Evolutionary conservation across 2,329 filamentous ascomycete genomes (phyloP).

Genomic region (Calonectria multiphialidica): DNA sequence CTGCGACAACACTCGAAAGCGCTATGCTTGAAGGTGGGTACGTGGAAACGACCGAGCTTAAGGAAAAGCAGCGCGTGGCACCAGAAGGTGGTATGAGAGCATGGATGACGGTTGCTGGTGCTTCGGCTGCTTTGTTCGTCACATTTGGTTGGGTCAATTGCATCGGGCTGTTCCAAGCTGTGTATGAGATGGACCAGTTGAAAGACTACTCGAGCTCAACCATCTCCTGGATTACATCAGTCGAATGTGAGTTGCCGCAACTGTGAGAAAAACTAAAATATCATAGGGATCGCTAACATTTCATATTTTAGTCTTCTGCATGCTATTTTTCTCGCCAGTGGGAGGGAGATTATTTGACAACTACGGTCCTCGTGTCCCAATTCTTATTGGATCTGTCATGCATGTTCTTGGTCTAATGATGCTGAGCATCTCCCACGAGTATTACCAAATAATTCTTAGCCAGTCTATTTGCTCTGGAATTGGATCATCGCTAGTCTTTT

Average conservation of each 20-base stretch:
- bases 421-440: slow-evolving; percentile 56
- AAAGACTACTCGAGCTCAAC: slow-evolving; percentile 56
- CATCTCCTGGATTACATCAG: slow-evolving; percentile 63
- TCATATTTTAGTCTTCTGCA: slow-evolving; percentile 35
- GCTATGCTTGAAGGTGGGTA: slow-evolving; percentile 29
- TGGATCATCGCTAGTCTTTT: slow-evolving; percentile 31
- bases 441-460: slow-evolving; percentile 47
- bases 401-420: slow-evolving; percentile 71
- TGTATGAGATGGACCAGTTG: slow-evolving; percentile 60
- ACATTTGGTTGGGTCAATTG: slow-evolving; percentile 44
- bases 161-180: slow-evolving; percentile 62
- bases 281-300: not conserved
- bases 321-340: slow-evolving; percentile 47
- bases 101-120: slow-evolving; percentile 33
- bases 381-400: slow-evolving; percentile 61
- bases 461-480: slow-evolving; percentile 33
- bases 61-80: not conserved
- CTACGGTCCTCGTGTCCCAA: slow-evolving; percentile 66
- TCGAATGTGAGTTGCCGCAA: slow-evolving; percentile 47
- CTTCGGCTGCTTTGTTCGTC: slow-evolving; percentile 36
- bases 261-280: not conserved
- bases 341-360: slow-evolving; percentile 64
- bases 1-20: slow-evolving; percentile 11
- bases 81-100: slow-evolving; percentile 27
- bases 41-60: not conserved